phyloP scores from a whole-genome alignment of 129 eudicot genomes.

The Ambrosia trifida region DNA sequence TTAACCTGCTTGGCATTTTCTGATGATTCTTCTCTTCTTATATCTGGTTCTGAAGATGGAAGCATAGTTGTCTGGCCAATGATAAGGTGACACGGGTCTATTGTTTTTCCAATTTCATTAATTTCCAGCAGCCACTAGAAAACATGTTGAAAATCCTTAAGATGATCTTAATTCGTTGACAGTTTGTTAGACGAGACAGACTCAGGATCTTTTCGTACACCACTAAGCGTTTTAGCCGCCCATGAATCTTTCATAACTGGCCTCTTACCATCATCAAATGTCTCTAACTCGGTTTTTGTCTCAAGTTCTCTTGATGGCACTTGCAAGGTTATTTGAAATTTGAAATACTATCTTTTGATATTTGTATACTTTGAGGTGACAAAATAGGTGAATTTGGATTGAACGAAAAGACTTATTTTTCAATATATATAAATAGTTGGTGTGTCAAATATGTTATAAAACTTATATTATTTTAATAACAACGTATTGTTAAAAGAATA shows the following conservation, averaged over 20 bases:
- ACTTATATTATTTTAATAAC: not conserved
- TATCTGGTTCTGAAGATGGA: constrained; percentile 59
- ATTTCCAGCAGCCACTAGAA: not conserved
- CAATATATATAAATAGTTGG: not conserved
- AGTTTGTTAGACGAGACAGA: constrained; percentile 44
- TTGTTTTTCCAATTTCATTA: not conserved
- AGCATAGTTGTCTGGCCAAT: constrained; percentile 43
- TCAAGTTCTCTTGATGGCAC: constrained; percentile 61
- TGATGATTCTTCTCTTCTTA: constrained; percentile 47
- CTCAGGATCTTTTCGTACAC: constrained; percentile 19
- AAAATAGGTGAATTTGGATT: constrained; percentile 8
- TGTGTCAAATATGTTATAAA: not conserved
- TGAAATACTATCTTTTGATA: not conserved
- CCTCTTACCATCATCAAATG: constrained; percentile 32
- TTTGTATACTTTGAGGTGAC: constrained; percentile 12
- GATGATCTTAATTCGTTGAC: constrained; percentile 4
- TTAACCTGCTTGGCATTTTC: constrained; percentile 48
- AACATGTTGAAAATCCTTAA: not conserved
- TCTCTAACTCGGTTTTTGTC: constrained; percentile 34
- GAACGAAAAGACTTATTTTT: not conserved
- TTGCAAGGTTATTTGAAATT: constrained; percentile 45
- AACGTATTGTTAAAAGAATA: too few relatives aligned
- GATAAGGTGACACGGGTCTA: constrained; percentile 35
- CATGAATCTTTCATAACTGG: constrained; percentile 50
- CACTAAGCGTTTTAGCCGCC: constrained; percentile 39